Evolutionary conservation across 306 rosid species (phyloP), one percentile per base, ranked within the genome.

Genomic region (Oxytropis ochrocephala): DNA sequence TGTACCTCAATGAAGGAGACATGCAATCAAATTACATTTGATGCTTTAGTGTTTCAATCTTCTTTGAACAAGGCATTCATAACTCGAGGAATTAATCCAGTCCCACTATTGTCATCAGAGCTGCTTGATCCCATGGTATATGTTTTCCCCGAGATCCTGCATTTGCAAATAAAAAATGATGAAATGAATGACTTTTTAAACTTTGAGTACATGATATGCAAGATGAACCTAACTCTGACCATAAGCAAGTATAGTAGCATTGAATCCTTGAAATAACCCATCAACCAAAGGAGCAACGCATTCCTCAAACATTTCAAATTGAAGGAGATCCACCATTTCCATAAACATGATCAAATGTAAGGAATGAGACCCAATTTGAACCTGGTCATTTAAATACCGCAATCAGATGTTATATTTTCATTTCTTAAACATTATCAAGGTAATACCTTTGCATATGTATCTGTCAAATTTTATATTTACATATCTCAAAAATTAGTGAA

Each of bases 91-190:
- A 85, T 82, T 70, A 87, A 63, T 44, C 96, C 91, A 29, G 54
- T 76, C 72, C 57, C 83, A 69, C 67, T 78, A 76, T 75, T 76
- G 64, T 85, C 93, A 70, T n/a, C n/a, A n/a, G n/a, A n/a, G n/a
- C 72, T 81, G 76, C 91, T 90, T 62, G 93, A 87, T 66, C 96
- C 96, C 96, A 90, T 90, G 41, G 96, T 90, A 74, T 90, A 90
- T 0, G 96, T 90, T 86, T 90, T 90, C 75, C 96, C 96, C n/a
- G n/a, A 3, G 96, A 85, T 73, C 96, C 96, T 33, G 96, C 87
- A 93, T 90, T 73, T 80, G 76, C 73, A 80, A 24, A 67, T 78
- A 68, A 39, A 74, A 72, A 47, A n/a, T n/a, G 41, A 38, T 58
- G 55, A 67, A 70, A 6, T 6, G 19, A 64, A 74, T 30, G 8